Percentiles rank a stretch among this genome's conserved stretches.
Conservation (phyloP, 306 rosid species). For the Cucurbita ficifolia region DNA sequence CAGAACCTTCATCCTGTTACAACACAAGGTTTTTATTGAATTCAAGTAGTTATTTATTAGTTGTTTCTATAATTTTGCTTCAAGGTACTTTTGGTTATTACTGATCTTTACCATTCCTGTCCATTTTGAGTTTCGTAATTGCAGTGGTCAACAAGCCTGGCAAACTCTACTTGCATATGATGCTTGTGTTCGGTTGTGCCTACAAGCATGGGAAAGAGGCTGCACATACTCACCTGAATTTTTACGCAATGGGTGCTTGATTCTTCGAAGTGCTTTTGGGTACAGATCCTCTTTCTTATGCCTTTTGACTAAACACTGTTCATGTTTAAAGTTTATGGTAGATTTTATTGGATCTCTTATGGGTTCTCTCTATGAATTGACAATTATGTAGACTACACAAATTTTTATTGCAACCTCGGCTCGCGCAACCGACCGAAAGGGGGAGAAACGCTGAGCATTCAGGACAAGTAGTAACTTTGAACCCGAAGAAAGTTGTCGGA, state of each 20-base stretch:
- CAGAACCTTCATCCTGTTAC: conserved; percentile 30
- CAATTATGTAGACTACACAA: conserved; percentile 44
- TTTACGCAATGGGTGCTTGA: conserved; percentile 59
- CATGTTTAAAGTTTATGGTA: conserved; percentile 4
- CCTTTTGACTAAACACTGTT: background rate
- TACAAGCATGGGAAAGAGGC: conserved; percentile 87
- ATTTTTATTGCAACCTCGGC: conserved; percentile 70
- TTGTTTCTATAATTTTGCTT: background rate
- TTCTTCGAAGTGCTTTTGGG: conserved; percentile 94
- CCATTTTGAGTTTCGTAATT: conserved; percentile 7
- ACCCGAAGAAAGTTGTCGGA: conserved; percentile 61
- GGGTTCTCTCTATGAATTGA: conserved; percentile 6
- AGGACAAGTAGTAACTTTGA: conserved; percentile 44
- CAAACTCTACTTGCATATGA: conserved; percentile 89
- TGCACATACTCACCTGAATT: conserved; percentile 85
- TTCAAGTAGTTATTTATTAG: background rate
- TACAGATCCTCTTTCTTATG: conserved; percentile 17
- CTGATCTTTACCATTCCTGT: background rate
- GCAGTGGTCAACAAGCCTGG: conserved; percentile 82
- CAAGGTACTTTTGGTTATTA: background rate
- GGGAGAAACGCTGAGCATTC: conserved; percentile 31
- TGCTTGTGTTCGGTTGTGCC: conserved; percentile 84
- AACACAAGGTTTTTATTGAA: conserved; percentile 41
- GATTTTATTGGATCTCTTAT: background rate
- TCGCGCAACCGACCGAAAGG: conserved; percentile 31